phyloP scores from a whole-genome alignment of 2,329 filamentous ascomycete genomes.

The Botrytis paeoniae region DNA sequence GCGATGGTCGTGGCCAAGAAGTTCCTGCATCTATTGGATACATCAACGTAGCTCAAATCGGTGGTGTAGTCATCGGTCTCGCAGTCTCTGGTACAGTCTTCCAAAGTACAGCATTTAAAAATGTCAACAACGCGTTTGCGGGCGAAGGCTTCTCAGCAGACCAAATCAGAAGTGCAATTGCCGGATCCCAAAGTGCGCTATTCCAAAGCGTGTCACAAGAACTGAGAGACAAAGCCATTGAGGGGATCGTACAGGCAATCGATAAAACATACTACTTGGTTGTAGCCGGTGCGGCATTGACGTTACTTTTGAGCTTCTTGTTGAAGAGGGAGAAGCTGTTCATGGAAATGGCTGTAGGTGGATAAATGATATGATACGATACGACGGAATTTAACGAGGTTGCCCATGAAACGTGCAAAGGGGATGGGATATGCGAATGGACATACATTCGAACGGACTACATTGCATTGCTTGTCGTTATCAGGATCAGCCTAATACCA shows the following conservation, averaged over 20 bases:
- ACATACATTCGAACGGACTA: neutral
- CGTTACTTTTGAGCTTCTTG: conserved; percentile 29
- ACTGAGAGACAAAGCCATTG: conserved; percentile 27
- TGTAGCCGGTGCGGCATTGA: conserved; percentile 33
- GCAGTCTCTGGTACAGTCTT: conserved; percentile 40
- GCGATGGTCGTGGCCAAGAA: conserved; percentile 23
- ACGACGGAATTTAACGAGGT: neutral
- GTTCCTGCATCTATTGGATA: conserved; percentile 38
- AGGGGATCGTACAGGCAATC: conserved; percentile 35
- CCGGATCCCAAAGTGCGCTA: conserved; percentile 20
- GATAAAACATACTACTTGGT: conserved; percentile 32
- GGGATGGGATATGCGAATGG: neutral
- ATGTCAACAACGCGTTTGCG: conserved; percentile 30
- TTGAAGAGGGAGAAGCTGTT: conserved; percentile 33
- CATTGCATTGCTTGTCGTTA: neutral
- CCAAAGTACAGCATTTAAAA: conserved; percentile 36
- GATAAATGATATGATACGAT: neutral
- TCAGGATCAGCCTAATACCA: neutral
- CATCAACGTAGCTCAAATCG: conserved; percentile 39
- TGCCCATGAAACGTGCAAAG: neutral
- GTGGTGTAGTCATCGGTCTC: conserved; percentile 37
- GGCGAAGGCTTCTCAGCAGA: conserved; percentile 24
- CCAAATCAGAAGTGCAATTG: conserved; percentile 32
- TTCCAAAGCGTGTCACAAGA: conserved; percentile 19
- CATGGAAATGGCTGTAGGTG: conserved; percentile 19